Evolutionary conservation across 495 filamentous ascomycete species (phyloP), one percentile per base, ranked within the genome.

Genomic region (Talaromyces thailandensis): DNA sequence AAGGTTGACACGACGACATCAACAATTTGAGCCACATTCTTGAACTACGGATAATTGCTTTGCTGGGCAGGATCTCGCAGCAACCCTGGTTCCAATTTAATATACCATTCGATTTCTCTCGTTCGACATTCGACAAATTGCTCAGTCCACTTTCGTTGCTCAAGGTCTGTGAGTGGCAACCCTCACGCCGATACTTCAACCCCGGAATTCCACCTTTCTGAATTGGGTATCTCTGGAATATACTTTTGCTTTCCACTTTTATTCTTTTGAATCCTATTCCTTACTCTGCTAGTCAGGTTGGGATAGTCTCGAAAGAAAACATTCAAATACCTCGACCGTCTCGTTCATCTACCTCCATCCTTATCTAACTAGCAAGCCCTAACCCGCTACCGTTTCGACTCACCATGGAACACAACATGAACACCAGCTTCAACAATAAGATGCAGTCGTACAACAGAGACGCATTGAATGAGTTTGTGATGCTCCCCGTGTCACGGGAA

Each of bases 381-480:
- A 63, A 23, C 28, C 35, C 62, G 52, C 57, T 35, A 64, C 29
- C 59, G 8, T 48, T 24, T 50, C 26, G 57, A 53, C 21, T 62
- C 55, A 65, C 58, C 43, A 73, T 70, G 63, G 62, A 70, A 35
- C 62, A 62, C 63, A 81, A 79, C 75, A 71, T 31, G 26, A 57
- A 35, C 51, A 1, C 24, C 51, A 55, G 21, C 11, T 48, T 55
- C 11, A 55, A 76, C 61, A 73, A 68, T 35, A 66, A 69, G 32
- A 74, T 73, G 21, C 59, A 72, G 45, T 67, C 73, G 5, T 73
- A 84, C 77, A 92, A 95, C 77, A 84, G 89, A 71, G 84, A 84
- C 62, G 94, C 94, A 32, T 85, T 98, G 65, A 91, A 96, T 51
- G 82, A 92, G 64, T 98, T 98, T 73, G 83, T 98, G 71, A 87